Evolutionary conservation across 139 green algal species (phyloP), one percentile per base, ranked within the genome.

Genomic region (Chlamydomonas asymmetrica): DNA sequence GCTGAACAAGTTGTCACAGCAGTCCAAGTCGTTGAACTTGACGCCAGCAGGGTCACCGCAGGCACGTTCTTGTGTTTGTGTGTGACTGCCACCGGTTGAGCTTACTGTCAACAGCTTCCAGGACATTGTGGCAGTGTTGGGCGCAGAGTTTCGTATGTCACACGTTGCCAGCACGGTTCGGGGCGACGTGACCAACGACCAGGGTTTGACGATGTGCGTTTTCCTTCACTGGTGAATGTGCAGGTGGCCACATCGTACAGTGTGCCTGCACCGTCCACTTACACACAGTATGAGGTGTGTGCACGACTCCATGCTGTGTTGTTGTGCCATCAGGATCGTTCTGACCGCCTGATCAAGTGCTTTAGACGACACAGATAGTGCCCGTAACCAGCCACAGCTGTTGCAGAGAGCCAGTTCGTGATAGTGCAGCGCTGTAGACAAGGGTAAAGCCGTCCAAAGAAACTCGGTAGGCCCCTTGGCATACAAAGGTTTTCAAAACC

Each of bases 1-100:
- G 71, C 83, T 91, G 23, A 85, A 87, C 59, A 79, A 76, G 38
- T 43, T 80, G 9, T 65, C 71, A 1, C 39, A 59, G 2, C 45
- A 79, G 37, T 64, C 71, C 31, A 13, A 32, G 10, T 4, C 31
- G 72, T 54, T 2, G 49, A 41, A n/a, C n/a, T n/a, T 57, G 64
- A 72, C 40, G 38, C 63, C n/a, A 35, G 29, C 6, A 43, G 29
- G 54, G n/a, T 20, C 43, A 59, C n/a, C 43, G 50, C 45, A 32
- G 49, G n/a, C 72, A 59, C 22, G 39, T 27, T 37, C 61, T 8
- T 27, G 54, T 32, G 38, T 34, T 2, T 23, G 29, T 18, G 50
- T 31, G 5, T 5, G 49, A 49, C 35, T 54, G 2, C 29, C 43
- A 39, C 29, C 66, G 32, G 34, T 62, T 43, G 48, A 31, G 49